A percentile compares a stretch with the other conserved stretches of the same genome.
phyloP scores from a whole-genome alignment of 345 rosid genomes.

The Zanthoxylum bungeanum region DNA sequence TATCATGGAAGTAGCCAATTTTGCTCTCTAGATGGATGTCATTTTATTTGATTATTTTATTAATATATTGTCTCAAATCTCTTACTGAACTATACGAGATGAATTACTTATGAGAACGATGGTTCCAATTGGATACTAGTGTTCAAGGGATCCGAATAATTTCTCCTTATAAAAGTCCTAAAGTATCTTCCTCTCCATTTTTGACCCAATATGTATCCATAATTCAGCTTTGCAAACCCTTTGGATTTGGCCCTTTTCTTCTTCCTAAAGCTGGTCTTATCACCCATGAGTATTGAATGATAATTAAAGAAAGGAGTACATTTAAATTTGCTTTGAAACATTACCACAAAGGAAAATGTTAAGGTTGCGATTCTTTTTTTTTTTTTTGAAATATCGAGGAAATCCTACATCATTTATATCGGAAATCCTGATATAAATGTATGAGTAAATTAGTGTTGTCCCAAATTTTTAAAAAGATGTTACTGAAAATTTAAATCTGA shows the following conservation, averaged over 20 bases:
- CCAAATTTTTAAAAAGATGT: too few relatives aligned
- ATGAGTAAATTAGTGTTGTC: too few relatives aligned
- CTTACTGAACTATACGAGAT: too few relatives aligned
- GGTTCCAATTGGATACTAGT: constrained; percentile 65
- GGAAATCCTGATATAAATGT: too few relatives aligned
- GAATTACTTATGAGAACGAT: constrained; percentile 71
- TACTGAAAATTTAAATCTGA: too few relatives aligned
- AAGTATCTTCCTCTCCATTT: constrained; percentile 85
- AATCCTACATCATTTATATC: too few relatives aligned
- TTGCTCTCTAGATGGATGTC: background rate
- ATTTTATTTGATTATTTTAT: background rate
- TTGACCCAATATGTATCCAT: constrained; percentile 74
- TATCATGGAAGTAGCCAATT: background rate
- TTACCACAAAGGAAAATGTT: constrained; percentile 70
- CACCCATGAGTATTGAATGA: too few relatives aligned
- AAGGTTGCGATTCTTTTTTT: constrained; percentile 55
- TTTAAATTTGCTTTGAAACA: background rate
- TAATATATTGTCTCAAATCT: too few relatives aligned
- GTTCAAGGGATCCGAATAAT: constrained; percentile 79
- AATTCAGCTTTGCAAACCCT: constrained; percentile 56
- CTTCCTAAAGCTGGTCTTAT: constrained; percentile 69
- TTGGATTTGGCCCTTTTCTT: constrained; percentile 50
- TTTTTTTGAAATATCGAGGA: too few relatives aligned
- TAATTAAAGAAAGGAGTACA: background rate
- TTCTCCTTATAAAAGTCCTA: constrained; percentile 67